Evolutionary conservation across 2,329 filamentous ascomycete genomes (phyloP), one percentile per base, ranked within the genome.

Genomic region (Apiospora phragmitis): DNA sequence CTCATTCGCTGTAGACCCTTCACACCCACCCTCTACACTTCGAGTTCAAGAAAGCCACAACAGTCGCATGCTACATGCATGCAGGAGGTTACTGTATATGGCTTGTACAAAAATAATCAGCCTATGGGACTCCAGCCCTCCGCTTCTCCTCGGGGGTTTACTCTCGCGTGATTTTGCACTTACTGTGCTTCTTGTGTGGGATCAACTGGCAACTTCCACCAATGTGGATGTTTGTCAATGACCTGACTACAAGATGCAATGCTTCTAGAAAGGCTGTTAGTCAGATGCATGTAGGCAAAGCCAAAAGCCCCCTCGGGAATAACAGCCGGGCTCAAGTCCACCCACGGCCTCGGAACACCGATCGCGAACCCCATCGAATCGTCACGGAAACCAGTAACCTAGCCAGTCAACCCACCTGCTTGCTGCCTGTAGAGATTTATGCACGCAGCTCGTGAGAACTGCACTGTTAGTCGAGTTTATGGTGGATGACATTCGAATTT

Each of bases 361-460:
- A 62, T 45, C 65, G 42, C 38, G 65, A 67, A 67, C 38, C 35
- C 65, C 65, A 67, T 67, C n/a, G 3, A 66, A 35, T 45, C 38
- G 29, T 38, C 55, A 62, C 55, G 24, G 55, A 62, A 62, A n/a
- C 29, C n/a, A 62, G 32, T 11, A 59, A 7, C 29, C 51, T 35
- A 32, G 29, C 29, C 11, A 29, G 11, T 16, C 29, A 62, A 6
- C 21, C 55, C 55, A 62, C 55, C 38, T 38, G 18, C 32, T n/a
- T n/a, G 32, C 43, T 47, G 51, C 29, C 51, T 35, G 29, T 32
- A 35, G 16, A 59, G 29, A 35, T 29, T 9, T 21, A 55, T 32
- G 14, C 29, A 9, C 14, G 14, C 16, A 32, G 26, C n/a, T n/a
- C n/a, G n/a, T n/a, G n/a, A n/a, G 9, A 32, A 32, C 16, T 32